Base-by-base conservation (phyloP, 2,329 filamentous ascomycete genomes). In the Meredithiella fracta region DNA sequence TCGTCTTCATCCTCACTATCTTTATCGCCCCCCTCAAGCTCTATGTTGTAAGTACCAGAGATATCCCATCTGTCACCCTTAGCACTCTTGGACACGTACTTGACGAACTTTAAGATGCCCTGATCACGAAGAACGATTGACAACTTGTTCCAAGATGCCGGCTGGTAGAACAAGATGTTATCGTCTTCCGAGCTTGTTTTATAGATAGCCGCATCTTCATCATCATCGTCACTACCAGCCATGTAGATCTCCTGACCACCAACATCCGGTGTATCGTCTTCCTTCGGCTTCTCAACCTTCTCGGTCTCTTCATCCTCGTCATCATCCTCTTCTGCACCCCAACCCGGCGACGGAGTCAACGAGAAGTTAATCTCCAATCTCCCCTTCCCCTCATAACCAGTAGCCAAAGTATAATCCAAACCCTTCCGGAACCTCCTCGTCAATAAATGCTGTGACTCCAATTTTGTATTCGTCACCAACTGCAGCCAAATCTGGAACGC, bases 21-120 rank as follows among this genome's bases (percentile, higher is more conserved):
- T 0, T 68, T 69, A 0, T 69, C 72, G 1, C 76, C 75, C 38
- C 72, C 66, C 58, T 79, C 76, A 5, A 34, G 29, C 60, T 77
- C 76, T 31, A 95, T 83, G 23, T 83, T 86, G 67, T 86, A 87
- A 34, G 81, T 80, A 0, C 82, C 92, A 50, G 80, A 83, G 52
- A 97, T 75, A 70, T 98, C 92, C 88, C 90, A 97, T 47, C 92
- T 77, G 69, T 97, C 92, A 0, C 92, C 92, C 64, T 79, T 79
- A 6, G 92, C 92, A 53, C 76, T 79, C 59, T 75, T 75, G 68
- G 85, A 94, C 22, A 98, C 85, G 67, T 97, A 98, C 73, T 97
- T 98, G 64, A 97, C 89, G 66, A 98, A 98, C 67, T 87, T 83
- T 65, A 98, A 73, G 14, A 85, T 84, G 14, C 87, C 90, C 62